Base-by-base conservation (phyloP, 2,329 filamentous ascomycete genomes). In the Aspergillaceae sp. region DNA sequence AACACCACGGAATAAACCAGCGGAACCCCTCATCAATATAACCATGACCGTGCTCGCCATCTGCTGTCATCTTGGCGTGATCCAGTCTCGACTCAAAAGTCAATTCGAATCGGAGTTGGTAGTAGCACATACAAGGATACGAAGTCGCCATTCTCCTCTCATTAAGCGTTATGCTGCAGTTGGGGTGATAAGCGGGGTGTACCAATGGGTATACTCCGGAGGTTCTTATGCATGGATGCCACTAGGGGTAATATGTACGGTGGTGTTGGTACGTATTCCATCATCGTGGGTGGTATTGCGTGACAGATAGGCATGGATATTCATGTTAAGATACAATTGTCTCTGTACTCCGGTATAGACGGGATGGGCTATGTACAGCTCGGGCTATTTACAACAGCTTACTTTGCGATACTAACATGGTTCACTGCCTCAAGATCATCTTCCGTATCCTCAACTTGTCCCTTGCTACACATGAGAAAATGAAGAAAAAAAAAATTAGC, bases 91-190 rank as follows among this genome's bases (percentile, higher is more conserved):
- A 30, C 19, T 19, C 19, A 19, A 19, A 19, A 19, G 35, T 37
- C 35, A n/a, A 11, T 2, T 37, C 35, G 27, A 29, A n/a, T 11
- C 29, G 40, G 27, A 4, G 26, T 38, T 9, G 36, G 38, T 30
- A 9, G 8, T 19, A 19, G 19, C 19, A 19, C 19, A 42, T 33
- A 29, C 28, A 38, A 29, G 41, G 34, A 40, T 46, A 36, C 35
- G 26, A 37, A 54, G 56, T 58, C 55, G 56, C 46, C 53, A 58
- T 59, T 38, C 29, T 48, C 47, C 44, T 55, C 50, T 53, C 48
- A 45, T 38, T 43, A 49, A 45, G 41, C 50, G 52, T 46, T 43
- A 52, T 43, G 41, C 46, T 41, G 11, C 30, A 11, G 40, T 8
- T 46, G 34, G 45, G 47, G 44, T 46, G 45, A 41, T 42, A 47